Evolutionary conservation across 202 grass and related monocot species (phyloP).

Genomic region (Zoysia matrella): DNA sequence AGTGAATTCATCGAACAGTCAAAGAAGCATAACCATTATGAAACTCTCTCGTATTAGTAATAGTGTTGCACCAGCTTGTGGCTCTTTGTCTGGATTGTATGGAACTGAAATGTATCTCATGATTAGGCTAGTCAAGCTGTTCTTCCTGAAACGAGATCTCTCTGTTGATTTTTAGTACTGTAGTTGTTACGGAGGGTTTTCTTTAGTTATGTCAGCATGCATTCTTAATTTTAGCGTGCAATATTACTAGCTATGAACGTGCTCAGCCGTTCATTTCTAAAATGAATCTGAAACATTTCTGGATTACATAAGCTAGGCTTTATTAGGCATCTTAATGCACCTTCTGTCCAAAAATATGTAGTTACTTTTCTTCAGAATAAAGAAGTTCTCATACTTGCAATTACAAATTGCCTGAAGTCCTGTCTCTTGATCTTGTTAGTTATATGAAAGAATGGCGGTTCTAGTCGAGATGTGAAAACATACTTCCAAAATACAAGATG

Average conservation of each 20-base stretch:
- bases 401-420: not conserved
- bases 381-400: not conserved
- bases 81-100: not conserved
- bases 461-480: not conserved
- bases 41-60: not conserved
- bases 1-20: not conserved
- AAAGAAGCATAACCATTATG: not conserved
- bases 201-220: not conserved
- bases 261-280: not conserved
- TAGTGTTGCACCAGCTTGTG: not conserved
- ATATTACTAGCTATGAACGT: not conserved
- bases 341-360: not conserved
- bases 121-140: not conserved
- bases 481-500: not conserved
- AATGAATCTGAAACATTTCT: not conserved
- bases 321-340: not conserved
- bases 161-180: not conserved
- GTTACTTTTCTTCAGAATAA: not conserved
- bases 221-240: not conserved
- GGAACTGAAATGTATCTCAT: not conserved
- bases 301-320: not conserved
- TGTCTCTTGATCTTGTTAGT: not conserved
- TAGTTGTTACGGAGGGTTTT: not conserved
- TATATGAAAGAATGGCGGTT: not conserved
- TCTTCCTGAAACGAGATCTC: conserved; percentile 16